Conservation (phyloP, 2,329 filamentous ascomycete species). For the Colletotrichum horii region DNA sequence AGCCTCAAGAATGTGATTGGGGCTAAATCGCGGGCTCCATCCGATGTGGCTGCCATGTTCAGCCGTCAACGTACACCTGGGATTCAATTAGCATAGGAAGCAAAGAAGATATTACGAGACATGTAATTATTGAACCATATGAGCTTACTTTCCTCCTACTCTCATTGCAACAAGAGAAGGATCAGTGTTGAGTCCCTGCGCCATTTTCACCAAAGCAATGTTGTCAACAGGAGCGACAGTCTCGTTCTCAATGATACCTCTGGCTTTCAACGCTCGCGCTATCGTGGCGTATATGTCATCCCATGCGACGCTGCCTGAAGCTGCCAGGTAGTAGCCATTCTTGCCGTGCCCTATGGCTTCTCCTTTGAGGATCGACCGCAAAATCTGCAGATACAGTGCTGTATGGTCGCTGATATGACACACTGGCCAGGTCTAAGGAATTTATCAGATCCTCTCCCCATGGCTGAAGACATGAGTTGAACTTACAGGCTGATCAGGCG, state of each 20-base stretch:
- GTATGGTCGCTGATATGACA: background rate
- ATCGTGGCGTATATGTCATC: background rate
- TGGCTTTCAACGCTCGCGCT: background rate
- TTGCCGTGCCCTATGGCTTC: background rate
- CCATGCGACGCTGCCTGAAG: background rate
- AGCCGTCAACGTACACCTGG: background rate
- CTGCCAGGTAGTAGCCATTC: background rate
- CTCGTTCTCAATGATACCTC: background rate
- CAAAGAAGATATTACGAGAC: fast-evolving
- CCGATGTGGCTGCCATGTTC: background rate
- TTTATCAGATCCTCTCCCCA: background rate
- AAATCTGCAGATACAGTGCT: background rate
- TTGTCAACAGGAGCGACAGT: background rate
- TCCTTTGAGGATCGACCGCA: background rate
- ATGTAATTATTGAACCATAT: background rate
- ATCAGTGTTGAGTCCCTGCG: background rate
- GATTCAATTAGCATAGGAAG: background rate
- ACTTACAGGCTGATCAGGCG: background rate
- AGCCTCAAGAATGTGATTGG: background rate
- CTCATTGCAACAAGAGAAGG: background rate
- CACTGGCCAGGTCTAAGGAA: background rate
- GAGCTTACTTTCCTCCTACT: background rate
- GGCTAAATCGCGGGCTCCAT: background rate
- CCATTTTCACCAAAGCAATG: background rate
- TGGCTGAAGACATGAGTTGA: fast-evolving